A percentile compares a stretch with the other conserved stretches of the same genome.
Evolutionary conservation across 805 yeast genomes (phyloP).

Genomic region (Schwanniomyces occidentalis): DNA sequence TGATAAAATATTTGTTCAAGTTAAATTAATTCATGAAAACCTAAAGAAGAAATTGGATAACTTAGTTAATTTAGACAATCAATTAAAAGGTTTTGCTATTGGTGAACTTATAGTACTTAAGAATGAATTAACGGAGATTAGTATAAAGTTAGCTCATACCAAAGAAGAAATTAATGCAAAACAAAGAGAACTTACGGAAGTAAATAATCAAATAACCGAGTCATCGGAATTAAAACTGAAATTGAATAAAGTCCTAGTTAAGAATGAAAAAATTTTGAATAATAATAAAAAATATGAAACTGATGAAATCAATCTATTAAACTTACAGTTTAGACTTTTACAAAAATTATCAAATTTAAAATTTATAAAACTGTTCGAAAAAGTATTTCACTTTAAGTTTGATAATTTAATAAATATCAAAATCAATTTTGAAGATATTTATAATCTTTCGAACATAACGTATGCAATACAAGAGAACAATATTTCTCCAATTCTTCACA

Average conservation of each 20-base stretch:
- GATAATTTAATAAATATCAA: conserved; percentile 12
- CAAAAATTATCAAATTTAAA: conserved; percentile 27
- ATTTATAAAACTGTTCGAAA: conserved; percentile 13
- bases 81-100: conserved; percentile 6
- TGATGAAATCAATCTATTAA: conserved; percentile 20
- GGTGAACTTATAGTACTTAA: conserved; percentile 11
- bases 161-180: conserved; percentile 12
- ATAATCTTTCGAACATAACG: conserved; percentile 4
- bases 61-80: conserved; percentile 14
- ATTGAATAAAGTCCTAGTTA: conserved; percentile 11
- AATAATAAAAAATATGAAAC: conserved; percentile 18
- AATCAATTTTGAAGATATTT: conserved; percentile 10
- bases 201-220: conserved; percentile 12
- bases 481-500: background rate
- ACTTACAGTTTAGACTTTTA: conserved; percentile 21
- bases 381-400: conserved; percentile 11
- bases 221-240: conserved; percentile 9
- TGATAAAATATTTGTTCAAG: conserved; percentile 8
- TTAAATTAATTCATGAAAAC: conserved; percentile 8
- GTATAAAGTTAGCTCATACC: conserved; percentile 13
- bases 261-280: conserved; percentile 10
- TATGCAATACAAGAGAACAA: background rate
- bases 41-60: conserved; percentile 17
- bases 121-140: conserved; percentile 9
- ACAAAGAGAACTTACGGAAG: conserved; percentile 6